A percentile compares a stretch with the other conserved stretches of the same genome.
Evolutionary conservation across 768 basidiomycete species (phyloP).

Genomic region (Rhizopogon vinicolor): DNA sequence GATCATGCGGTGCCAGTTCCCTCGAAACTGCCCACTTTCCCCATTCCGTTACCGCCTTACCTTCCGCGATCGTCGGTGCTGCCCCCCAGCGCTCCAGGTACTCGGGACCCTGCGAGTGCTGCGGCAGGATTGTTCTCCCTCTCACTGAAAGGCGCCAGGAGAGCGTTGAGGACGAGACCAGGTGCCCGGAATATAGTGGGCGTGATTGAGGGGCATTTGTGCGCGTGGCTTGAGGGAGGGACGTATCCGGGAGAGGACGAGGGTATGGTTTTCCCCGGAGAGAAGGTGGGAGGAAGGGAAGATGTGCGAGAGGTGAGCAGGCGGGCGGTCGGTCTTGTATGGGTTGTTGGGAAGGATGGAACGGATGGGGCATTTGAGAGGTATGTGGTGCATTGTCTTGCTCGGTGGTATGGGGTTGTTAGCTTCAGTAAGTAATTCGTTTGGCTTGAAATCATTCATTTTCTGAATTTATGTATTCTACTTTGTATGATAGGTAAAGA

Average conservation of each 20-base stretch:
- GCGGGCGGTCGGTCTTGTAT: conserved; percentile 64
- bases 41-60: conserved; percentile 68
- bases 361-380: conserved; percentile 66
- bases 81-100: conserved; percentile 38
- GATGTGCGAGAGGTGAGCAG: conserved; percentile 62
- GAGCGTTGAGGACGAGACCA: conserved; percentile 52
- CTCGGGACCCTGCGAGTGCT: conserved; percentile 46
- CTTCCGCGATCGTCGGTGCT: conserved; percentile 57
- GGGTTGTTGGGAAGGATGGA: conserved; percentile 43
- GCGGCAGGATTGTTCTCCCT: conserved; percentile 75
- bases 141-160: conserved; percentile 71
- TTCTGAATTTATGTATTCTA: neutral
- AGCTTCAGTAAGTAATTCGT: conserved; percentile 62
- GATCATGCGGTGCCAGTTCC: conserved; percentile 51
- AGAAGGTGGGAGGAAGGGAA: conserved; percentile 45
- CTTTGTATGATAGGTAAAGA: conserved; percentile 34
- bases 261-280: conserved; percentile 32
- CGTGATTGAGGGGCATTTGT: conserved; percentile 63
- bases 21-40: conserved; percentile 55
- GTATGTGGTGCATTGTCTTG: conserved; percentile 80
- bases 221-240: conserved; percentile 61
- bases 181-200: conserved; percentile 53
- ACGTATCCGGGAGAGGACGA: conserved; percentile 51
- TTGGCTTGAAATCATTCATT: neutral
- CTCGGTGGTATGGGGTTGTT: conserved; percentile 73